These are phyloP conservation scores for Pascua guehoae DNA, from an alignment of 1,284 basidiomycete genomes.

Conservation along the genomic window DNA sequence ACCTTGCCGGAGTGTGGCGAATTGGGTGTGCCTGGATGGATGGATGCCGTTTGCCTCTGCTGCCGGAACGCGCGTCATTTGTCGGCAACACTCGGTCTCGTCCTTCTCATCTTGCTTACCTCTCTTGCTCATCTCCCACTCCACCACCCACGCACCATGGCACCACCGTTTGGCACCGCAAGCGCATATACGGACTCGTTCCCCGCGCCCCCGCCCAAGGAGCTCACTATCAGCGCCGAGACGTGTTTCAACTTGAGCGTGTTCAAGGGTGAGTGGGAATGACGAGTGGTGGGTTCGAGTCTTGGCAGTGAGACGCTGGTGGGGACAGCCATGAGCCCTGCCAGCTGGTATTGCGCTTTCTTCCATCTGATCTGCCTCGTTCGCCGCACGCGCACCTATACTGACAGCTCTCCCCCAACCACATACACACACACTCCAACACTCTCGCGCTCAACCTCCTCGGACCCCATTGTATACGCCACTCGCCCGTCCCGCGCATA, in stretches of 20 bases:
- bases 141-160: constrained; percentile 18
- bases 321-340: neutral
- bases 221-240: constrained; percentile 42
- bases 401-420: too few relatives aligned
- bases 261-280: constrained; percentile 66
- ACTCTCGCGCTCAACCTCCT: neutral
- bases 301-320: neutral
- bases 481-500: neutral
- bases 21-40: neutral
- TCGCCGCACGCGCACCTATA: too few relatives aligned
- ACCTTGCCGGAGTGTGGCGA: too few relatives aligned
- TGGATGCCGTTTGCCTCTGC: neutral
- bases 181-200: constrained; percentile 49
- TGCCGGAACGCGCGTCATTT: too few relatives aligned
- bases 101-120: neutral
- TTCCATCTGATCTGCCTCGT: neutral
- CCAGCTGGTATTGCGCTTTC: neutral
- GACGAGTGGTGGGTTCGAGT: neutral
- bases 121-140: neutral
- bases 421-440: neutral
- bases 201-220: constrained; percentile 38
- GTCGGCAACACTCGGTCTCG: neutral
- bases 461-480: neutral
- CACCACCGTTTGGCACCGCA: constrained; percentile 43
- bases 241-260: constrained; percentile 72